phyloP scores from a whole-genome alignment of 768 basidiomycete species.

The Tricholoma terreum region DNA sequence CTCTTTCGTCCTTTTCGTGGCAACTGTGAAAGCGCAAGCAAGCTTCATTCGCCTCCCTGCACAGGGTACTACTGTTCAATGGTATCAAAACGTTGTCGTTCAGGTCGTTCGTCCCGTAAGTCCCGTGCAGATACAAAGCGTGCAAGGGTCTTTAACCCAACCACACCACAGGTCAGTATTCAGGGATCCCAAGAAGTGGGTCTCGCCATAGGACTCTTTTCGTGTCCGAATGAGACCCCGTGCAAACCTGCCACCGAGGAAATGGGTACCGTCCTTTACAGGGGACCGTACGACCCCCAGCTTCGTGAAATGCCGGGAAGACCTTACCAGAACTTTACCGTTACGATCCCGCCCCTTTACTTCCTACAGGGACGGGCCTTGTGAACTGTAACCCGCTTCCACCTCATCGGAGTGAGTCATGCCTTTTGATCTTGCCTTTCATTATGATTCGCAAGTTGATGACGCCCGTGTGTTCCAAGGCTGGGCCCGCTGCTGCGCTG shows the following conservation, averaged over 20 bases:
- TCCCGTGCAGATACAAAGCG: background rate
- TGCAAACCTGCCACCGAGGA: constrained; percentile 15
- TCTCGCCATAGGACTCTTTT: constrained; percentile 39
- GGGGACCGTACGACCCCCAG: constrained; percentile 36
- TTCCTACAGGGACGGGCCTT: constrained; percentile 18
- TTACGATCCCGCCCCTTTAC: constrained; percentile 26
- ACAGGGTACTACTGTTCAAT: constrained; percentile 17
- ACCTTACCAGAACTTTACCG: constrained; percentile 45
- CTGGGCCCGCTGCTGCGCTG: constrained; percentile 23
- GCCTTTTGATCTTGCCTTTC: background rate
- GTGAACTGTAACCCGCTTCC: constrained; percentile 24
- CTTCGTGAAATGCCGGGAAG: constrained; percentile 24
- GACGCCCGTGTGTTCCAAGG: constrained; percentile 17
- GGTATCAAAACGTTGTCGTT: constrained; percentile 24
- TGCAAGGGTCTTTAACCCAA: background rate
- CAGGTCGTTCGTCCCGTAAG: background rate
- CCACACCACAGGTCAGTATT: constrained; percentile 27
- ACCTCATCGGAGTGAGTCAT: constrained; percentile 28
- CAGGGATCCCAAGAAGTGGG: constrained; percentile 41
- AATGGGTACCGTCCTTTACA: constrained; percentile 41
- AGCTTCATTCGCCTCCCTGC: constrained; percentile 32
- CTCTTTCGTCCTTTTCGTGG: constrained; percentile 6
- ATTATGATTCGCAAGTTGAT: background rate
- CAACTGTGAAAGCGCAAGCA: constrained; percentile 12
- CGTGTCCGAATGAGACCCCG: constrained; percentile 27